Base-by-base conservation (phyloP, 2,329 filamentous ascomycete species). In the Pyrenophora seminiperda region DNA sequence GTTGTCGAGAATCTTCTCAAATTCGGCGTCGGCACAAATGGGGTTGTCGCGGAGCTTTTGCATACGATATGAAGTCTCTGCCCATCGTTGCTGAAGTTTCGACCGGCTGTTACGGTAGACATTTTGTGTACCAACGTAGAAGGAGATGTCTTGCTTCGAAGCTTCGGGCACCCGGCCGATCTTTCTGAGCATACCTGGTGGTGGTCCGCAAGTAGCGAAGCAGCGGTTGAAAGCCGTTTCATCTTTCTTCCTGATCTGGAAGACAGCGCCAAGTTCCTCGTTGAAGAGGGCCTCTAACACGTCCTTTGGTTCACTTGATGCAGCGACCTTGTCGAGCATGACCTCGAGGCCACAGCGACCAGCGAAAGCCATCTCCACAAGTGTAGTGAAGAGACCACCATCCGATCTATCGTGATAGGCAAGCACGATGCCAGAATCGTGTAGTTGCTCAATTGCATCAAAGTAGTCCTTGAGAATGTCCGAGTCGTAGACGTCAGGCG, bases 281-380 rank as follows among this genome's bases (percentile, higher is more conserved):
- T 92, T 97, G 83, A 99, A 97, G 15, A 99, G 82, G 0, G 88
- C 83, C 47, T 91, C 84, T 6, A 96, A 77, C 14, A 95, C 75
- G 65, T 85, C 80, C 37, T 83, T 77, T 7, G 81, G 81, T 34
- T 86, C 80, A 18, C 83, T 84, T 52, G 83, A 84, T 20, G 82
- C 76, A 56, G 79, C 76, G 31, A 91, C 79, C 46, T 82, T 83
- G 68, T 97, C 92, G 49, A 97, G 79, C 80, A 90, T 88, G 52
- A 97, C 80, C 61, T 95, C 89, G 22, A 91, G 82, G 54, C 93
- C 94, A 66, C 90, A 95, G 47, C 92, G 88, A 20, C 94, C 94
- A 24, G 94, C 93, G 71, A 97, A 97, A 85, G 96, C 95, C 94
- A 97, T 97, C 76, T 99, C 94, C 2, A 87, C 90, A 27, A 97